These are phyloP conservation scores for Gnaphalium uliginosum DNA, from an alignment of 129 eudicot genomes.

Conservation along the genomic window DNA sequence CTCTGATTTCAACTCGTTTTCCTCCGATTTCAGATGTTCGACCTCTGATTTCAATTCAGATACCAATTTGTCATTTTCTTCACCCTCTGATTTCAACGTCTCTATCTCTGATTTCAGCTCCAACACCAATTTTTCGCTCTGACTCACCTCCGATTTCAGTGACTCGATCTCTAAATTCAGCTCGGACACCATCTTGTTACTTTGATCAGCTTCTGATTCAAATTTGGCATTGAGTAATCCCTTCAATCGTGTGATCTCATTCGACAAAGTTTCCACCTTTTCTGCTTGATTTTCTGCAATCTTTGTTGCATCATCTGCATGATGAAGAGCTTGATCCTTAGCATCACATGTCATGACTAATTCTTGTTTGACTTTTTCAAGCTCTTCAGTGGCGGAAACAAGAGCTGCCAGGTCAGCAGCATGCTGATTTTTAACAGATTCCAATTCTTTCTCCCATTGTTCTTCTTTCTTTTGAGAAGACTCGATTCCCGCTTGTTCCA, in stretches of 20 bases:
- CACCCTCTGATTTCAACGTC: conserved; percentile 53
- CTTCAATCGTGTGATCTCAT: conserved; percentile 71
- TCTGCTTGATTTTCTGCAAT: conserved; percentile 79
- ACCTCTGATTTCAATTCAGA: conserved; percentile 35
- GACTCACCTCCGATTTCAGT: conserved; percentile 41
- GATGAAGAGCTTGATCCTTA: conserved; percentile 77
- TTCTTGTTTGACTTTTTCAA: conserved; percentile 82
- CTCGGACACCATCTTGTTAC: conserved; percentile 48
- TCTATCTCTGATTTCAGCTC: conserved; percentile 61
- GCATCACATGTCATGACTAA: conserved; percentile 70
- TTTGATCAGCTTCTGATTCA: conserved; percentile 57
- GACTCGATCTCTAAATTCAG: conserved; percentile 45
- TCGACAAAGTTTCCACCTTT: conserved; percentile 71
- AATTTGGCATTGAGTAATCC: conserved; percentile 58
- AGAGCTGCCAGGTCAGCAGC: conserved; percentile 76
- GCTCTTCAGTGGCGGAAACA: conserved; percentile 76
- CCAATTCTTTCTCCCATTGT: conserved; percentile 73
- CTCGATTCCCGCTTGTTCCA: conserved; percentile 95
- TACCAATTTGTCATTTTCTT: conserved; percentile 40
- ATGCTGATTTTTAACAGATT: conserved; percentile 73
- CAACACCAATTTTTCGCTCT: conserved; percentile 21
- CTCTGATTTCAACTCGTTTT: conserved; percentile 50
- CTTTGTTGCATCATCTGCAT: conserved; percentile 95
- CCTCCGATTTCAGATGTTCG: conserved; percentile 29
- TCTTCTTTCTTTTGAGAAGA: conserved; percentile 84